Conservation (phyloP, 73 alveolate species). For the Diophrys sp. region DNA sequence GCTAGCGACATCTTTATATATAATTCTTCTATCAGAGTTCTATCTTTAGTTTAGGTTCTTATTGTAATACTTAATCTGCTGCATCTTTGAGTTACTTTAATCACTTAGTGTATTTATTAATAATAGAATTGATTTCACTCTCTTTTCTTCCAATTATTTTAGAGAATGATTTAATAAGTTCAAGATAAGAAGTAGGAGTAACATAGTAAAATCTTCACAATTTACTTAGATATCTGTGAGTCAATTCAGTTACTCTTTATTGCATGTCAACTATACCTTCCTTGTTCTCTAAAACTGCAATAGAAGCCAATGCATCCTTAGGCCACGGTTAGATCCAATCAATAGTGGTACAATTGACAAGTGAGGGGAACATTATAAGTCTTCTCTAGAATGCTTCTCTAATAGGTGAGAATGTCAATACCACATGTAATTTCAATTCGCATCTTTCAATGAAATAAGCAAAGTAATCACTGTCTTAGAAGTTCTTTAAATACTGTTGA, state of each 20-base stretch:
- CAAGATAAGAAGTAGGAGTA: slow-evolving; percentile 97
- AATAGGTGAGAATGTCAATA: slow-evolving; percentile 96
- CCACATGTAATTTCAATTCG: slow-evolving; percentile 74
- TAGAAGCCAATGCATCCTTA: slow-evolving; percentile 94
- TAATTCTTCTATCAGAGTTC: no score
- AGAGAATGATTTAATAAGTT: slow-evolving; percentile 92
- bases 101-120: slow-evolving; percentile 79
- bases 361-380: slow-evolving; percentile 97
- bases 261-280: slow-evolving; percentile 93
- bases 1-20: slow-evolving; percentile 63
- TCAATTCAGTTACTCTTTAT: slow-evolving; percentile 81
- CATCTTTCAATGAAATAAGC: slow-evolving; percentile 66
- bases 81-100: slow-evolving; percentile 85
- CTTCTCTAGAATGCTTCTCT: slow-evolving; percentile 96
- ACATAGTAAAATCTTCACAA: slow-evolving; percentile 96
- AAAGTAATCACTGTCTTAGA: slow-evolving; percentile 45
- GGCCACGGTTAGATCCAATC: slow-evolving; percentile 99
- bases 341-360: slow-evolving; percentile 95
- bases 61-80: slow-evolving; percentile 77
- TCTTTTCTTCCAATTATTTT: slow-evolving; percentile 80
- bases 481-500: slow-evolving; percentile 35
- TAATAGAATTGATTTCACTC: slow-evolving; percentile 61
- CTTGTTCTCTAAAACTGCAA: slow-evolving; percentile 78
- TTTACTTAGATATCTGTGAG: slow-evolving; percentile 85
- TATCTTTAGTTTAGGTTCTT: slow-evolving; percentile 82